These are phyloP conservation scores for Trichoderma sp. DNA, from an alignment of 2,329 filamentous ascomycete genomes.

Conservation along the genomic window DNA sequence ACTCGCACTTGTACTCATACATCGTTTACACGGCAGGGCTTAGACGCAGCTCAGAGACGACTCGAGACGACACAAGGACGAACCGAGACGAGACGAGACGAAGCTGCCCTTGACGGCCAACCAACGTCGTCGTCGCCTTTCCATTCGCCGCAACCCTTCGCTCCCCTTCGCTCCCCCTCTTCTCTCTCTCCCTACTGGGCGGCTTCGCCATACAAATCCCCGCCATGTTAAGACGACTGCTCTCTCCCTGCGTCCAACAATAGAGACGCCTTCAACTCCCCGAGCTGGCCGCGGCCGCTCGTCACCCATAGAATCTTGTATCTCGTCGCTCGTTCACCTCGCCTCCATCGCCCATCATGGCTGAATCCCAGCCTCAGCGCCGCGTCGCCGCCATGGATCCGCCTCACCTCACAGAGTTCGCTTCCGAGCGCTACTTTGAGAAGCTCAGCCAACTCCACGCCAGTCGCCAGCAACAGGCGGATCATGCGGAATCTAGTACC, in stretches of 20 bases:
- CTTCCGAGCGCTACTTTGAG: conserved; percentile 63
- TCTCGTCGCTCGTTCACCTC: conserved; percentile 29
- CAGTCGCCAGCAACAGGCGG: conserved; percentile 40
- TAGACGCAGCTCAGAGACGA: neutral
- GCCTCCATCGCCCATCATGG: conserved; percentile 32
- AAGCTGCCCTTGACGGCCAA: neutral
- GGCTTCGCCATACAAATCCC: conserved; percentile 18
- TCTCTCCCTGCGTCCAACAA: conserved; percentile 31
- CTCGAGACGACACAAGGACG: neutral
- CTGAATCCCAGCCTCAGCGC: conserved; percentile 32
- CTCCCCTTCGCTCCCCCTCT: neutral
- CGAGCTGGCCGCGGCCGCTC: conserved; percentile 34
- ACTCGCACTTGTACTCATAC: neutral
- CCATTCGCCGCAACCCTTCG: neutral
- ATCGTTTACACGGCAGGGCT: neutral
- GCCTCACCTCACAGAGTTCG: conserved; percentile 66
- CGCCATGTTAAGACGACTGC: conserved; percentile 36
- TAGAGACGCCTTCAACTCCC: conserved; percentile 36
- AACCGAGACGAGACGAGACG: conserved; percentile 7
- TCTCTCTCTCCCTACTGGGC: conserved; percentile 1
- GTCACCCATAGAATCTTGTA: conserved; percentile 12
- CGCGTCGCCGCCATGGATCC: conserved; percentile 55
- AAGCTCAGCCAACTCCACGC: conserved; percentile 60
- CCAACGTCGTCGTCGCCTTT: neutral
- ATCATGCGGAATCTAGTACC: conserved; percentile 32